Conservation (phyloP, 2,329 filamentous ascomycete genomes). For the Zymoseptoria passerinii region DNA sequence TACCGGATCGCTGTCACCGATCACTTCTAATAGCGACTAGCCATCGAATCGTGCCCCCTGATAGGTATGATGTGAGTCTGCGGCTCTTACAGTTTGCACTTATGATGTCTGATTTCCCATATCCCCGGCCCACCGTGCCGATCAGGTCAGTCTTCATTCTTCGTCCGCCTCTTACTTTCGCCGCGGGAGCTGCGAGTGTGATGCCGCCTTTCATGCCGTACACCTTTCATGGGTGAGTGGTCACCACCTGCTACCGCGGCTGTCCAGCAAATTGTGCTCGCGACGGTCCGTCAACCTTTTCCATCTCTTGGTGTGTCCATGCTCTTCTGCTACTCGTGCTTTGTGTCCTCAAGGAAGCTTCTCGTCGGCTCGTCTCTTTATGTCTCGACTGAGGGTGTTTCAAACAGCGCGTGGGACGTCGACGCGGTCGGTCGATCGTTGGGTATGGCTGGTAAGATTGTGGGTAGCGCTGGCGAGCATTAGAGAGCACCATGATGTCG, state of each 20-base stretch:
- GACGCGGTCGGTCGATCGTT: neutral
- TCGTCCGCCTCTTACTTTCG: neutral
- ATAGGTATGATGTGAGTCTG: neutral
- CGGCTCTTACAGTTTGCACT: neutral
- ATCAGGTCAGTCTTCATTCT: neutral
- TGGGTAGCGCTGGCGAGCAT: neutral
- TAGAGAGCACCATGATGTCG: neutral
- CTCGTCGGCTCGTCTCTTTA: too few relatives aligned
- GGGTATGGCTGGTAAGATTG: neutral
- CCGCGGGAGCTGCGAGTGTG: neutral
- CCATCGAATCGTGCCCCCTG: neutral
- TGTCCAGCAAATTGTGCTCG: neutral
- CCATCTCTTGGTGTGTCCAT: neutral
- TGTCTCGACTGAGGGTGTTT: too few relatives aligned
- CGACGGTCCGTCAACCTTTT: neutral
- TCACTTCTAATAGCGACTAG: neutral
- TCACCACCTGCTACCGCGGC: neutral
- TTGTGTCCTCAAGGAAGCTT: neutral
- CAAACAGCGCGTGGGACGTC: too few relatives aligned
- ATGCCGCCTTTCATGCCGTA: neutral
- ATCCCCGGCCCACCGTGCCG: neutral
- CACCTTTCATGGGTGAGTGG: neutral
- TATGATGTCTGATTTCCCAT: too few relatives aligned
- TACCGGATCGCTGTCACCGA: neutral
- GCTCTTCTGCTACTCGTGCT: neutral